Evolutionary conservation across 108 stramenopile genomes (phyloP), one percentile per base, ranked within the genome.

Genomic region (Heterococcus sp.): DNA sequence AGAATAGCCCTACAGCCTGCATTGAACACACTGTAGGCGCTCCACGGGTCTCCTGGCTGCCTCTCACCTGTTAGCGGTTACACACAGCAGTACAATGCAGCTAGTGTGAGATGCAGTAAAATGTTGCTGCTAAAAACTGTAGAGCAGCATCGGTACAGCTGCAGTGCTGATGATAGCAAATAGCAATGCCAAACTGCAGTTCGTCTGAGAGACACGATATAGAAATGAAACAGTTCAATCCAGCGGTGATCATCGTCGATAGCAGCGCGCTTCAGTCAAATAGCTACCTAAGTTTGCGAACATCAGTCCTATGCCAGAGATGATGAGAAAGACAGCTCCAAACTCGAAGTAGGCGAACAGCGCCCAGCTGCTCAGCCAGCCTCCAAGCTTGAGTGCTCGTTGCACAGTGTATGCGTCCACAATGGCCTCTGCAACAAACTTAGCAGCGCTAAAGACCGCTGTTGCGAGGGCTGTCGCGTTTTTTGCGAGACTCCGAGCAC

Each of bases 1-100:
- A 80, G 72, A 29, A 80, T 46, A 8, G 78, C 78, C 38, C 65
- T 32, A 39, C 78, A 80, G 78, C 78, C 78, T 2, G 78, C 78
- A 28, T 80, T 80, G 78, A 80, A 80, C 28, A 80, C 78, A 63
- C 77, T 78, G 67, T 35, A n/a, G 46, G 5, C 28, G 30, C 5
- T 32, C 36, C 32, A 3, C 32, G 58, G 58, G 58, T n/a, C n/a
- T n/a, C n/a, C n/a, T n/a, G n/a, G n/a, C n/a, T n/a, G n/a, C n/a
- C n/a, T n/a, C n/a, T n/a, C n/a, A n/a, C n/a, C n/a, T n/a, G n/a
- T n/a, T n/a, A n/a, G n/a, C n/a, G n/a, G n/a, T n/a, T n/a, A n/a
- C n/a, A n/a, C n/a, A n/a, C n/a, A n/a, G n/a, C n/a, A n/a, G n/a
- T n/a, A n/a, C n/a, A n/a, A n/a, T n/a, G n/a, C n/a, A n/a, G n/a